These are phyloP conservation scores for Flueggea neowawraea DNA, from an alignment of 441 rosid species.

Conservation along the genomic window DNA sequence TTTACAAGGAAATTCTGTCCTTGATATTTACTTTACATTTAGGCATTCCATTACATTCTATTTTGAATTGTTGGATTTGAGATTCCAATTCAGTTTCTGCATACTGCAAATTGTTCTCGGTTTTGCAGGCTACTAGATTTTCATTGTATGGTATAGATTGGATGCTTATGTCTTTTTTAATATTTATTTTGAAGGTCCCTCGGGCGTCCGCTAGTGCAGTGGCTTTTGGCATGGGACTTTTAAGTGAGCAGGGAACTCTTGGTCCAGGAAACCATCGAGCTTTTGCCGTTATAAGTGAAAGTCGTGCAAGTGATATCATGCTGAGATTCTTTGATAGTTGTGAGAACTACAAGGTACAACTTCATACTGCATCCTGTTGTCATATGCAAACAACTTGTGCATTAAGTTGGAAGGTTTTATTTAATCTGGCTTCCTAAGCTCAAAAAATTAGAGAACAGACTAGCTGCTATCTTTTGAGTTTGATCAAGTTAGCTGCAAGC, in stretches of 20 bases:
- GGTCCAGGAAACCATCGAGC: conserved; percentile 85
- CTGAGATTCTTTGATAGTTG: conserved; percentile 85
- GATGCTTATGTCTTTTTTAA: conserved; percentile 7
- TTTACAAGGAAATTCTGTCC: neutral
- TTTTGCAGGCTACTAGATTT: neutral
- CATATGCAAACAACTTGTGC: neutral
- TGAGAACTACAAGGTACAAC: conserved; percentile 75
- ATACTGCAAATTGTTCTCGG: neutral
- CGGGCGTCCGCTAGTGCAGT: conserved; percentile 98
- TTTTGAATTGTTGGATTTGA: too few species aligned
- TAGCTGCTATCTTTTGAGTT: too few species aligned
- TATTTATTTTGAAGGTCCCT: conserved; percentile 51
- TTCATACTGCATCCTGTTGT: neutral
- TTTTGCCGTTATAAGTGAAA: conserved; percentile 85
- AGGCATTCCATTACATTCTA: too few species aligned
- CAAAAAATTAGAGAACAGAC: too few species aligned
- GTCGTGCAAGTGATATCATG: conserved; percentile 81
- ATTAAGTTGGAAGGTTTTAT: neutral
- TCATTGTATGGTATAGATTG: neutral
- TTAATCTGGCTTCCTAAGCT: neutral
- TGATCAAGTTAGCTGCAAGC: too few species aligned
- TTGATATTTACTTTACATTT: neutral
- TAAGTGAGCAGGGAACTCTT: conserved; percentile 71
- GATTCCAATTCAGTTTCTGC: too few species aligned
- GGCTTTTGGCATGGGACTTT: conserved; percentile 95